phyloP scores from a whole-genome alignment of 2,329 filamentous ascomycete genomes.

The Colletotrichum musicola region DNA sequence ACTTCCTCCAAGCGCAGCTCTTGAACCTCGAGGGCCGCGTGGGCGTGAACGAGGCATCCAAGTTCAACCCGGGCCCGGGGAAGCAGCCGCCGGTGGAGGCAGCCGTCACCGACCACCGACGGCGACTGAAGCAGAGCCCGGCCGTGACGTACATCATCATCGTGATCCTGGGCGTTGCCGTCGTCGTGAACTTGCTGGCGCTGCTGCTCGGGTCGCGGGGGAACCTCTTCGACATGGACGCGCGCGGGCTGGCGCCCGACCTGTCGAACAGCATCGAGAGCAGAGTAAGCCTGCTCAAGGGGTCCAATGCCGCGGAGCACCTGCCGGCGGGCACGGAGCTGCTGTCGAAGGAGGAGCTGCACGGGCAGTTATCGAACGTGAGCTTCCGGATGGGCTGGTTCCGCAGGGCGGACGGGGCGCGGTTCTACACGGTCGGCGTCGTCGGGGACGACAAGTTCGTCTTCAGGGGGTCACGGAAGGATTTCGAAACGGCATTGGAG shows the following conservation, averaged over 20 bases:
- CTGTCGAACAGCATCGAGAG: slow-evolving; percentile 7
- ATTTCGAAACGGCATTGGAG: not conserved
- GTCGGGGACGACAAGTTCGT: slow-evolving; percentile 5
- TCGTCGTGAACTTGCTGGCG: slow-evolving; percentile 13
- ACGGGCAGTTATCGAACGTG: not conserved
- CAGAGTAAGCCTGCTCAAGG: not conserved
- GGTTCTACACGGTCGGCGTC: slow-evolving; percentile 13
- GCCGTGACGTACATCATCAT: slow-evolving; percentile 21
- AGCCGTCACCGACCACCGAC: not conserved
- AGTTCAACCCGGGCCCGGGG: not conserved
- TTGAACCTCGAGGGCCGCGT: slow-evolving; percentile 11
- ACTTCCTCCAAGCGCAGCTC: slow-evolving; percentile 8
- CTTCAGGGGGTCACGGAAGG: slow-evolving; percentile 1
- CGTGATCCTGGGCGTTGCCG: not conserved
- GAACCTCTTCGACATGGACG: slow-evolving; percentile 16
- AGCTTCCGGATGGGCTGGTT: slow-evolving; percentile 28
- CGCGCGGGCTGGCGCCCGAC: slow-evolving; percentile 13
- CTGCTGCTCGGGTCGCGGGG: slow-evolving; percentile 1
- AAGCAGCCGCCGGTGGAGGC: not conserved
- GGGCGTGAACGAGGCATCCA: not conserved
- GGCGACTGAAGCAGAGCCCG: slow-evolving; percentile 15
- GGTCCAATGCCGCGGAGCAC: slow-evolving; percentile 3
- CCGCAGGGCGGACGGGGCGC: not conserved
- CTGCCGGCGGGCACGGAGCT: slow-evolving; percentile 8
- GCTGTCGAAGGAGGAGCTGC: slow-evolving; percentile 7